phyloP scores from a whole-genome alignment of 2,329 filamentous ascomycete genomes.

The Epichloe amarillans region DNA sequence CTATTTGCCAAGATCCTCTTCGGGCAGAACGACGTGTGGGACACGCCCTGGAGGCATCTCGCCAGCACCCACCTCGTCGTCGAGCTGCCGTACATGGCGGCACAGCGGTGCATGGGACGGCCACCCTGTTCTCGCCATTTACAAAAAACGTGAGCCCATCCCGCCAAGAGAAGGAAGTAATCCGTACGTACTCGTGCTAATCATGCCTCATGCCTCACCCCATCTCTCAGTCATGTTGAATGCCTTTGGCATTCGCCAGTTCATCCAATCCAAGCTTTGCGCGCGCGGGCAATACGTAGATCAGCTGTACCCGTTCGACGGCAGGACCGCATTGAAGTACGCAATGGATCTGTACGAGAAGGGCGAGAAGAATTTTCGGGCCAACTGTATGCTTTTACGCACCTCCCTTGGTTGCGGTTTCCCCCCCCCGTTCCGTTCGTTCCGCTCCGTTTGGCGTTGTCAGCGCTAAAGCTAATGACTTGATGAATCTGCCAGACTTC shows the following conservation, averaged over 20 bases:
- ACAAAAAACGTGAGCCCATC: conserved; percentile 13
- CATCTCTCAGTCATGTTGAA: conserved; percentile 1
- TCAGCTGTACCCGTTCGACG: not conserved
- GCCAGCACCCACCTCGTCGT: conserved; percentile 28
- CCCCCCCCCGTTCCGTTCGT: not conserved
- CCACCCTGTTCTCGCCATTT: conserved; percentile 29
- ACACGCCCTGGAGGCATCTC: conserved; percentile 29
- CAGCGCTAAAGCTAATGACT: conserved; percentile 16
- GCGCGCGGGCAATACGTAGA: not conserved
- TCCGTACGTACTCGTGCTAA: too few species aligned
- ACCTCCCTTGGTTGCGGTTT: not conserved
- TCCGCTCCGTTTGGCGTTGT: not conserved
- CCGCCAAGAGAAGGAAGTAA: not conserved
- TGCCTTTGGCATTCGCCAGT: not conserved
- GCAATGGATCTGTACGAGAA: not conserved
- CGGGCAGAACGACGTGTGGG: conserved; percentile 33
- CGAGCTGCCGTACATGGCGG: conserved; percentile 31
- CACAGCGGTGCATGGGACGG: conserved; percentile 29
- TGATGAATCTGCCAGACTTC: conserved; percentile 26
- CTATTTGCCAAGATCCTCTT: conserved; percentile 36
- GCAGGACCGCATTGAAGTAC: not conserved
- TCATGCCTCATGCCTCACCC: not conserved
- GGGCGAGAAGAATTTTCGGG: not conserved
- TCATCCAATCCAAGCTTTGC: not conserved
- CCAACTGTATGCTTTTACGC: conserved; percentile 2